Conservation (phyloP, 2,329 filamentous ascomycete genomes). For the Claviceps lovelessii region DNA sequence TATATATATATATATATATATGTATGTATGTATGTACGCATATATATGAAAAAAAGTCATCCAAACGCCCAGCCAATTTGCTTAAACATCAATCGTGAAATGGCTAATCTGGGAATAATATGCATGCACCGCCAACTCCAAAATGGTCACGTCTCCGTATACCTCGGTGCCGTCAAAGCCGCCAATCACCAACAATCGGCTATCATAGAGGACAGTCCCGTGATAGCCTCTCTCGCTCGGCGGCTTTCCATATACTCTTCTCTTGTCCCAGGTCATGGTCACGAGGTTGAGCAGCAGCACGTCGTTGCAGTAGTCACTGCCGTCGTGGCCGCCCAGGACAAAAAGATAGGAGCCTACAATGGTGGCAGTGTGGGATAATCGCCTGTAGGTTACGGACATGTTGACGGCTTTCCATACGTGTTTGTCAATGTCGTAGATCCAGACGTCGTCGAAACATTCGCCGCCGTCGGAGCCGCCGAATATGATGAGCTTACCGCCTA, state of each 20-base stretch:
- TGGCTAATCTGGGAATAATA: constrained; percentile 64
- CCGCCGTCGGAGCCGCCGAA: constrained; percentile 56
- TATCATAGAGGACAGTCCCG: constrained; percentile 50
- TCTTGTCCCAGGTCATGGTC: constrained; percentile 59
- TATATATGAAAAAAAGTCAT: not conserved
- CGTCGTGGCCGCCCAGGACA: constrained; percentile 56
- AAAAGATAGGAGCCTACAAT: constrained; percentile 58
- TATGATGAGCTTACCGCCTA: constrained; percentile 57
- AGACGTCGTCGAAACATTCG: constrained; percentile 60
- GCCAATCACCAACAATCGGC: constrained; percentile 47
- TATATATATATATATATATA: too few species aligned
- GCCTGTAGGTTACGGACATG: constrained; percentile 46
- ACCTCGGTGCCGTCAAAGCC: constrained; percentile 56
- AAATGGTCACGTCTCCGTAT: constrained; percentile 51
- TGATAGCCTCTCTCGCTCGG: constrained; percentile 54
- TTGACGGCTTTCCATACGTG: constrained; percentile 44
- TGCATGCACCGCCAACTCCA: constrained; percentile 55
- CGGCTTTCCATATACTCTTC: constrained; percentile 48
- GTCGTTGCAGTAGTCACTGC: constrained; percentile 55
- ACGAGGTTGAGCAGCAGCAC: constrained; percentile 55
- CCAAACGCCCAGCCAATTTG: not conserved
- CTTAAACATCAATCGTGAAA: constrained; percentile 52
- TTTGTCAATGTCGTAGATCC: constrained; percentile 56
- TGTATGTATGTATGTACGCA: too few species aligned
- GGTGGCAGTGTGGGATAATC: constrained; percentile 54